Evolutionary conservation across 176 grass and related monocot species (phyloP), one percentile per base, ranked within the genome.

Genomic region (Juncus effusus): DNA sequence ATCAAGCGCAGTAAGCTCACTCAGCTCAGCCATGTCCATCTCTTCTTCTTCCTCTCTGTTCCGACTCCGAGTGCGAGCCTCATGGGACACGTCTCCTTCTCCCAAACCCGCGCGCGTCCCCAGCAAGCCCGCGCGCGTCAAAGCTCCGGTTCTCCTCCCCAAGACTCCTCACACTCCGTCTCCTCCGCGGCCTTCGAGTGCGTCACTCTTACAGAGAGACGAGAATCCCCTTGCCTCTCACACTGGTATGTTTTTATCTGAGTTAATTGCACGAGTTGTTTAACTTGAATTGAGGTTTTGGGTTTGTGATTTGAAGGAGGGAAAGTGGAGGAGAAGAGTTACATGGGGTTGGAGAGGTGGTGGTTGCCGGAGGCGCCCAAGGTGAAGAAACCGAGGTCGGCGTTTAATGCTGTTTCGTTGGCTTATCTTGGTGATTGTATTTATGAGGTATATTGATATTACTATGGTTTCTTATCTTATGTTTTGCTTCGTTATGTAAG

Each of bases 351-450:
- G 62, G 93, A 97, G 61, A 91, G 81, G 61, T 89, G 90, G 90
- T 80, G 93, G 88, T 59, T 97, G 54, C 88, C 93, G 3, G 66
- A 77, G 3, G 79, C 93, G 0, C 88, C 82, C 3, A 75, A 78
- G 73, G 88, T 97, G 56, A 97, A 97, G 63, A 97, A 89, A 69
- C 93, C 93, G 2, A 79, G 80, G 6, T 97, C 93, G 0, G 84
- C 85, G 49, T 97, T 91, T 75, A 97, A 88, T 44, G 88, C 88
- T 0, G 88, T 78, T 4, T 89, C 93, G 4, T 57, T 96, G n/a
- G 93, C 88, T 11, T 92, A 97, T 76, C 83, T 97, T 76, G 93
- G 93, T 64, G 93, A 97, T 65, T 97, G 93, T 80, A 96, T 96
- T 65, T 96, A 96, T 77, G 93, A 96, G 86, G 93, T 96, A 19